phyloP scores from a whole-genome alignment of 805 yeast species.

The Metschnikowia baotianmanensis region DNA sequence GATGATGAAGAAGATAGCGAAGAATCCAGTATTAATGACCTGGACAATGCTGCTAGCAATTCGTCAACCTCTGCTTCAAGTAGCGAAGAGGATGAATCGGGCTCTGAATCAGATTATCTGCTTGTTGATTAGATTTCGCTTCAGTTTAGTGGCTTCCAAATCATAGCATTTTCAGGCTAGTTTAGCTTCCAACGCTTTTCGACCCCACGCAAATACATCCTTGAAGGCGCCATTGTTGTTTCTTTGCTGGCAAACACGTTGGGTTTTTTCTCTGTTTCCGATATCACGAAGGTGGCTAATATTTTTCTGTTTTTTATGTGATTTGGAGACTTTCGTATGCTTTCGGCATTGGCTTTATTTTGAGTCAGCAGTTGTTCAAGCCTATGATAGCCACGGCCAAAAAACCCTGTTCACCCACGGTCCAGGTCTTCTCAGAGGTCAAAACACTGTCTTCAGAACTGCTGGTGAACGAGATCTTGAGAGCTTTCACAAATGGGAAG shows the following conservation, averaged over 20 bases:
- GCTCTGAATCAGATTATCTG: constrained; percentile 4
- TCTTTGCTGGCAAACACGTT: no score
- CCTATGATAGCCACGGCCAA: constrained; percentile 77
- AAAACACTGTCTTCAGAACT: constrained; percentile 44
- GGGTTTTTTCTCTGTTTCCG: no score
- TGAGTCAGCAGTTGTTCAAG: constrained; percentile 62
- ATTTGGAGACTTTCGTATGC: no score
- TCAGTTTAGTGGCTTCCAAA: no score
- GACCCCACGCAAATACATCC: no score
- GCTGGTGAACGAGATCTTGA: constrained; percentile 59
- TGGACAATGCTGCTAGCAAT: not conserved
- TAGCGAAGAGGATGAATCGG: not conserved
- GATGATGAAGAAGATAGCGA: constrained; percentile 24
- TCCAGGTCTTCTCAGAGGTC: constrained; percentile 59
- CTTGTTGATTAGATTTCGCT: not conserved
- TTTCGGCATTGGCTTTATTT: no score
- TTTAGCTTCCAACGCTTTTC: no score
- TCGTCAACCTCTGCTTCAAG: not conserved
- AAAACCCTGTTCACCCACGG: constrained; percentile 75
- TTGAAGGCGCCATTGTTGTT: no score
- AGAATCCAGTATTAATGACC: constrained; percentile 1
- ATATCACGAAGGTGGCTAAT: no score
- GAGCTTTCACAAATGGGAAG: constrained; percentile 67
- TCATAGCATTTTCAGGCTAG: no score
- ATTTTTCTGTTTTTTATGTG: no score